Percentiles rank a stretch among this genome's conserved stretches.
phyloP scores from a whole-genome alignment of 306 rosid genomes.

The Sphenostylis stenocarpa region DNA sequence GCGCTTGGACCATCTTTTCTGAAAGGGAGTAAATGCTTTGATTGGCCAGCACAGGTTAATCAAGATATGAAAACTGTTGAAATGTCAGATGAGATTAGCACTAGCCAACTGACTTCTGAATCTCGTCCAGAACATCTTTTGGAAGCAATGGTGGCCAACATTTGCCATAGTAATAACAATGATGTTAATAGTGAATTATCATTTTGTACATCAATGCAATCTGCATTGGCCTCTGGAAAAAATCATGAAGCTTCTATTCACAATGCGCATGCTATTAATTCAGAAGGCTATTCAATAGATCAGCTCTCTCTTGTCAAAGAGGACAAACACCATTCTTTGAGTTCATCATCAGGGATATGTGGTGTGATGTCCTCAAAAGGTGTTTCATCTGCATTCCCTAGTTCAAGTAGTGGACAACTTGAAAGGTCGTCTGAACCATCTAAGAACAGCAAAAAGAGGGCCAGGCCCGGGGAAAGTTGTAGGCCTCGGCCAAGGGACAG shows the following conservation, averaged over 20 bases:
- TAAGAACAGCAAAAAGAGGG: slow-evolving; percentile 85
- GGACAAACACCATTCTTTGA: slow-evolving; percentile 62
- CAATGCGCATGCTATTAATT: slow-evolving; percentile 44
- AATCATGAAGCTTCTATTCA: slow-evolving; percentile 65
- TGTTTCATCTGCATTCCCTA: slow-evolving; percentile 71
- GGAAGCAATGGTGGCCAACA: slow-evolving; percentile 86
- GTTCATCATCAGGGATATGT: slow-evolving; percentile 72
- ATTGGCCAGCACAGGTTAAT: slow-evolving; percentile 44
- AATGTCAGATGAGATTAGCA: slow-evolving; percentile 52
- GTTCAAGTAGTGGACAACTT: slow-evolving; percentile 69
- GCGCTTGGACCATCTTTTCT: slow-evolving; percentile 88
- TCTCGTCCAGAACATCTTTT: slow-evolving; percentile 76
- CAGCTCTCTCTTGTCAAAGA: slow-evolving; percentile 59
- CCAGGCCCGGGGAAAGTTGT: slow-evolving; percentile 85
- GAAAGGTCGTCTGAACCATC: slow-evolving; percentile 77
- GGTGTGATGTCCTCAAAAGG: slow-evolving; percentile 71
- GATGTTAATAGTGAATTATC: slow-evolving; percentile 60
- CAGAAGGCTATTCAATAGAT: slow-evolving; percentile 66
- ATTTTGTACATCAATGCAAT: slow-evolving; percentile 62
- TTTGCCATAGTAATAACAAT: slow-evolving; percentile 57
- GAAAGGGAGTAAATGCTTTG: slow-evolving; percentile 51
- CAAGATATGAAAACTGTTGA: slow-evolving; percentile 48
- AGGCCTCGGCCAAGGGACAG: slow-evolving; percentile 99
- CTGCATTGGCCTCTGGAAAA: slow-evolving; percentile 60
- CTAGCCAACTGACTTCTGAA: slow-evolving; percentile 69